Conservation (phyloP, 495 filamentous ascomycete genomes). For the Tuber brumale region DNA sequence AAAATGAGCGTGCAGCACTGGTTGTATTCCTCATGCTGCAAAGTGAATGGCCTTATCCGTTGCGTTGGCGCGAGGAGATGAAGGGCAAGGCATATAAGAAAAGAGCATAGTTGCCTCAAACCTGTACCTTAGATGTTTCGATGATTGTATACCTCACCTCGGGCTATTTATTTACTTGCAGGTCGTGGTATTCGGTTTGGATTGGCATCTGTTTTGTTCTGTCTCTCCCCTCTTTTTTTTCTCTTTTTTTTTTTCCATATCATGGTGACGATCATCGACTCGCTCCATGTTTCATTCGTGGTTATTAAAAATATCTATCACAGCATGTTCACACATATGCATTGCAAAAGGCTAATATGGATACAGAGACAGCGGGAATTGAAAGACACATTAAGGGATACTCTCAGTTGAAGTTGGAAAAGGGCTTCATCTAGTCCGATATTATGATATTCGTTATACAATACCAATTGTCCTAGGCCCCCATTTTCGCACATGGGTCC, state of each 20-base stretch:
- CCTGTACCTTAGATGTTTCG: no score
- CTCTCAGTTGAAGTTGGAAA: no score
- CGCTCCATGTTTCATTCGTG: not conserved
- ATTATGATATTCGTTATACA: no score
- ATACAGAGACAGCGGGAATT: not conserved
- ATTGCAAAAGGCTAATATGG: not conserved
- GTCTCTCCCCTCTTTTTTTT: no score
- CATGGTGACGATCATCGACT: not conserved
- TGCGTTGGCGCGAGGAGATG: no score
- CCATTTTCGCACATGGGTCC: no score
- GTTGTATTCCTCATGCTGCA: not conserved
- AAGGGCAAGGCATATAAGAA: no score
- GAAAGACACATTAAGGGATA: not conserved
- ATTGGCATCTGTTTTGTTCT: no score
- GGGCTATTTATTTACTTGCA: not conserved
- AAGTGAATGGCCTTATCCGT: not conserved
- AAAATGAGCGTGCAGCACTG: not conserved
- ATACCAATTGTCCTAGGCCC: no score
- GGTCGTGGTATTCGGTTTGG: not conserved
- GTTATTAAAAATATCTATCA: not conserved
- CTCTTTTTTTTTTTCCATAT: no score
- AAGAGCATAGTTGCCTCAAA: no score
- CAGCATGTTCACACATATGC: not conserved
- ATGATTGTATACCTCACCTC: not conserved
- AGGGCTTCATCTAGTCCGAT: no score